These are phyloP conservation scores for Rhynchosporium graminicola DNA, from an alignment of 2,329 filamentous ascomycete genomes.

Conservation along the genomic window DNA sequence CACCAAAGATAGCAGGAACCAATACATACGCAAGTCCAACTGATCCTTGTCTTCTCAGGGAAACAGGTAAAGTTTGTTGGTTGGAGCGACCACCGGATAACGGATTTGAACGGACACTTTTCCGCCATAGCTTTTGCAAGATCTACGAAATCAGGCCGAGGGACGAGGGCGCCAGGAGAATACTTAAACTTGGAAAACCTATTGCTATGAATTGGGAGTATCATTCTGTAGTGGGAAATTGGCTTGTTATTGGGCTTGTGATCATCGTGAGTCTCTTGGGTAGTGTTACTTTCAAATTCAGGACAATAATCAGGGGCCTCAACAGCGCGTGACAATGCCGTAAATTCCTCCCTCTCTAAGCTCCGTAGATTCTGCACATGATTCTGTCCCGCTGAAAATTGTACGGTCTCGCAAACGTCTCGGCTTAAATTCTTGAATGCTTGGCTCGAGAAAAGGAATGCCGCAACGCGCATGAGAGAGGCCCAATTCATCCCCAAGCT, in stretches of 20 bases:
- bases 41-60: neutral
- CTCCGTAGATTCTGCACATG: neutral
- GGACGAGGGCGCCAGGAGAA: neutral
- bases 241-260: neutral
- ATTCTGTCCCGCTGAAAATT: neutral
- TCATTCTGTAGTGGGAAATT: neutral
- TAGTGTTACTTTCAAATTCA: too few species aligned
- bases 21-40: neutral
- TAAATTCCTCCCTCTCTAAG: neutral
- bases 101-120: neutral
- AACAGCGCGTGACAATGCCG: neutral
- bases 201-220: neutral
- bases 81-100: neutral
- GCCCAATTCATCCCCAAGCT: neutral
- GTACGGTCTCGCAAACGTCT: neutral
- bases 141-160: neutral
- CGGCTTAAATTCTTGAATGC: neutral
- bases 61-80: neutral
- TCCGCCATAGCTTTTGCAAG: neutral
- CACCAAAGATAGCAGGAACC: neutral
- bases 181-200: neutral
- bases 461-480: neutral
- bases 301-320: too few species aligned
- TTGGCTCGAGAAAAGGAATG: neutral
- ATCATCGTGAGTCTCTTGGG: too few species aligned